Evolutionary conservation across 768 basidiomycete species (phyloP).

Genomic region (Clathrus columnatus): DNA sequence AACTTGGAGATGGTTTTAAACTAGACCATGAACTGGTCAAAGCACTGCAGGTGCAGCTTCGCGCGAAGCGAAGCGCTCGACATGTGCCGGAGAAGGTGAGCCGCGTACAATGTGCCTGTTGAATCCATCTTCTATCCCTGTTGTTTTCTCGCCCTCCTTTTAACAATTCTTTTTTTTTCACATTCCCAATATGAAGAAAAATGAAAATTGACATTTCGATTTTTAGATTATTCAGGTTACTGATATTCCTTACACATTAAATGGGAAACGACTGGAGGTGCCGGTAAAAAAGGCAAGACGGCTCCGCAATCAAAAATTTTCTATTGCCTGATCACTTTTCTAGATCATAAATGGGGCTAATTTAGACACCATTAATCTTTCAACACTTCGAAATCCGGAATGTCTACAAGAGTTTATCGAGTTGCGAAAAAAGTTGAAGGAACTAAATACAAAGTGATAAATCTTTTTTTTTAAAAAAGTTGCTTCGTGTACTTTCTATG

Average conservation of each 20-base stretch:
- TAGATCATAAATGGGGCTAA: constrained; percentile 75
- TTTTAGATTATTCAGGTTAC: constrained; percentile 56
- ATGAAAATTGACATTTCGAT: constrained; percentile 12
- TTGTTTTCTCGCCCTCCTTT: not conserved
- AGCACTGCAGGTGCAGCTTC: constrained; percentile 52
- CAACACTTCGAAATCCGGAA: constrained; percentile 66
- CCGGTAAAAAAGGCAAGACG: constrained; percentile 57
- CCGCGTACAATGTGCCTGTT: constrained; percentile 11
- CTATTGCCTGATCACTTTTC: constrained; percentile 11
- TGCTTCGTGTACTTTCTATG: constrained; percentile 3
- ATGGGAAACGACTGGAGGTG: constrained; percentile 75
- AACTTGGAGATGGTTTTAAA: constrained; percentile 41
- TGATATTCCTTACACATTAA: constrained; percentile 73
- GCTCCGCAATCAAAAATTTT: not conserved
- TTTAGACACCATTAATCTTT: constrained; percentile 56
- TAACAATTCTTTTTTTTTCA: not conserved
- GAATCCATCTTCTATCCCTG: constrained; percentile 16
- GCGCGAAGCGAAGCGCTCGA: constrained; percentile 54
- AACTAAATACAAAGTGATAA: not conserved
- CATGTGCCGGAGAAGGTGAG: constrained; percentile 70
- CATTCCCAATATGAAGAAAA: not conserved
- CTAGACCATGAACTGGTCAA: constrained; percentile 45
- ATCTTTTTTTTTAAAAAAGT: not conserved
- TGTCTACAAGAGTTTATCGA: constrained; percentile 54
- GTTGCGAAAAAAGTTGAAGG: constrained; percentile 42